phyloP scores from a whole-genome alignment of 192 early-diverging fungal species.

The Geranomyces michiganensis region DNA sequence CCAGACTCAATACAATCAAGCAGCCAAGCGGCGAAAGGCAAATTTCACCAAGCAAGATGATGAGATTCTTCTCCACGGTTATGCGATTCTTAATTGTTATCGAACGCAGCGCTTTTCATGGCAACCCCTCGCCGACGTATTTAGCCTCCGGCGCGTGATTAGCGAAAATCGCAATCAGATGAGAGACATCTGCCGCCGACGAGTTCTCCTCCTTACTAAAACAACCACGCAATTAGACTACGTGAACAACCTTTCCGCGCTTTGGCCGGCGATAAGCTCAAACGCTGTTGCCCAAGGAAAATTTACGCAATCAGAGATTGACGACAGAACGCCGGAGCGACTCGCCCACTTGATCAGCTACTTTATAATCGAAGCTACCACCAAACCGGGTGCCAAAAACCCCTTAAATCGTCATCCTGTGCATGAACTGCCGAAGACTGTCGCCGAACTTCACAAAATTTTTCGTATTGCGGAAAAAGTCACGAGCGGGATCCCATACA shows the following conservation, averaged over 20 bases:
- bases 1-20: slow-evolving; percentile 21
- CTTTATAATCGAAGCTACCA: slow-evolving; percentile 9
- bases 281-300: slow-evolving; percentile 26
- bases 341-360: slow-evolving; percentile 17
- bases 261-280: slow-evolving; percentile 27
- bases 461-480: no score
- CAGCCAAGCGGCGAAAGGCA: slow-evolving; percentile 16
- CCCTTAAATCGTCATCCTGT: background rate
- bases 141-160: background rate
- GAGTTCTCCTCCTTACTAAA: slow-evolving; percentile 21
- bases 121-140: slow-evolving; percentile 29
- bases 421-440: background rate
- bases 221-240: slow-evolving; percentile 21
- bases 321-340: background rate
- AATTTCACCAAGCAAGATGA: slow-evolving; percentile 41
- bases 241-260: slow-evolving; percentile 32
- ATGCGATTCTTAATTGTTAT: slow-evolving; percentile 33
- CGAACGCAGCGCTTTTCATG: slow-evolving; percentile 31
- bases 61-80: slow-evolving; percentile 34
- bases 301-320: slow-evolving; percentile 17
- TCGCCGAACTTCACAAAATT: background rate
- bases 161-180: slow-evolving; percentile 8
- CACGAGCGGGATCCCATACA: no score
- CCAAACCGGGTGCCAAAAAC: background rate
- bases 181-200: slow-evolving; percentile 19